Base-by-base conservation (phyloP, 2,329 filamentous ascomycete genomes). In the Trichoderma hamatum region DNA sequence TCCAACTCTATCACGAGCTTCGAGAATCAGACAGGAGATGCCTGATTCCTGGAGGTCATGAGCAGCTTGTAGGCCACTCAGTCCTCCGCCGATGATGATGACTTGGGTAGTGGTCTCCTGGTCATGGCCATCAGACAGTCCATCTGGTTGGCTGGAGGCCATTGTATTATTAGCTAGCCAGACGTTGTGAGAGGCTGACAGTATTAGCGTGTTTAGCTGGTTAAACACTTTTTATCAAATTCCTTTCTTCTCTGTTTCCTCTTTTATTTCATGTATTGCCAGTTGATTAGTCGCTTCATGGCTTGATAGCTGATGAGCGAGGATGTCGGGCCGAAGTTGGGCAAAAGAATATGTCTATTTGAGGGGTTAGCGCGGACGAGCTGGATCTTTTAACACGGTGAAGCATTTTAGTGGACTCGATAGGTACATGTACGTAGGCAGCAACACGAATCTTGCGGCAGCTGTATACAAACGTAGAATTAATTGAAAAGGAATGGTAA, bases 1-100 rank as follows among this genome's bases (percentile, higher is more conserved):
- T 0, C 85, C 85, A 0, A 86, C 82, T 0, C 83, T 80, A 51
- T 84, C 78, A 5, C 81, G 78, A 1, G 84, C 84, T 71, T 87
- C 85, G 1, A 87, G 75, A 0, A 87, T 78, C 0, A 82, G 68
- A n/a, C 78, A 76, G 0, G 78, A 79, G 5, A 83, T 73, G 1
- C 81, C 81, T 0, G 78, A 78, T 1, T 73, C 62, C 4, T 78
- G 73, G 3, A 83, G 70, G 1, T 76, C 72, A 9, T 75, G 60
- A 0, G 82, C 82, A 0, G 82, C 80, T 26, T 76, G 71, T 11
- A 82, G 77, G 21, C 78, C 80, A 21, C 76, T 76, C 14, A 83
- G 74, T 4, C 84, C 84, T 0, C 82, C 84, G 2, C 84, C 84
- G n/a, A 85, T 73, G 14, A 86, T 56, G 26, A 62, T 51, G 11